Conservation (phyloP, 2,329 filamentous ascomycete species). For the Xylariales sp. region DNA sequence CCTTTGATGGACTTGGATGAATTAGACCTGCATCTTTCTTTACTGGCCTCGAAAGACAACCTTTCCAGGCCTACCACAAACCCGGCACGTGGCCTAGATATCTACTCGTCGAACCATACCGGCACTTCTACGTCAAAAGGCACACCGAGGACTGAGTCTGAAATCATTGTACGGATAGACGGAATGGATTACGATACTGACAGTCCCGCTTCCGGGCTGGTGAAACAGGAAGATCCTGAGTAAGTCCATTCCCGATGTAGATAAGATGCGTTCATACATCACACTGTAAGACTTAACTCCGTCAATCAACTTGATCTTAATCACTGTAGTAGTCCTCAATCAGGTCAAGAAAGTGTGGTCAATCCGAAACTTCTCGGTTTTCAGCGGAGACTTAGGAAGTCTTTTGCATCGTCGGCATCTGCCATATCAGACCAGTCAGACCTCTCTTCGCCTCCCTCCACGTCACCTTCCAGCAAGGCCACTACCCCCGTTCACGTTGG, state of each 20-base stretch:
- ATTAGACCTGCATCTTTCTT: constrained; percentile 24
- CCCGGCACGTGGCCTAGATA: constrained; percentile 18
- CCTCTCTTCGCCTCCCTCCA: constrained; percentile 48
- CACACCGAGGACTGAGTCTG: constrained; percentile 23
- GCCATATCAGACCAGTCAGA: constrained; percentile 51
- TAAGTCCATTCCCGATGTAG: no score
- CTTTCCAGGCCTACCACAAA: constrained; percentile 17
- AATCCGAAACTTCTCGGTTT: constrained; percentile 24
- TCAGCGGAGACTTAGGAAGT: constrained; percentile 27
- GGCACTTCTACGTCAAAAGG: constrained; percentile 18
- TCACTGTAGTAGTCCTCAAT: constrained; percentile 20
- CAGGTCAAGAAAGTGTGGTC: constrained; percentile 26
- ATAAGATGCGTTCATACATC: no score
- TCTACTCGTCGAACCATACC: constrained; percentile 15
- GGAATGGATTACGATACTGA: constrained; percentile 21
- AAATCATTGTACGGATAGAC: constrained; percentile 26
- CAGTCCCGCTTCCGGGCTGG: constrained; percentile 14
- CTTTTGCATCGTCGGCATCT: constrained; percentile 50
- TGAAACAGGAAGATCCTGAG: constrained; percentile 15
- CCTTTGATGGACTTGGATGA: constrained; percentile 22
- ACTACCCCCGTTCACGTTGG: constrained; percentile 54
- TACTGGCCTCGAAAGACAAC: constrained; percentile 18
- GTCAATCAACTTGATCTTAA: constrained; percentile 14
- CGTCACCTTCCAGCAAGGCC: constrained; percentile 54
- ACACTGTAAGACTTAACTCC: neutral